Conservation (phyloP, 2,329 filamentous ascomycete genomes). For the Stenocarpella maydis region DNA sequence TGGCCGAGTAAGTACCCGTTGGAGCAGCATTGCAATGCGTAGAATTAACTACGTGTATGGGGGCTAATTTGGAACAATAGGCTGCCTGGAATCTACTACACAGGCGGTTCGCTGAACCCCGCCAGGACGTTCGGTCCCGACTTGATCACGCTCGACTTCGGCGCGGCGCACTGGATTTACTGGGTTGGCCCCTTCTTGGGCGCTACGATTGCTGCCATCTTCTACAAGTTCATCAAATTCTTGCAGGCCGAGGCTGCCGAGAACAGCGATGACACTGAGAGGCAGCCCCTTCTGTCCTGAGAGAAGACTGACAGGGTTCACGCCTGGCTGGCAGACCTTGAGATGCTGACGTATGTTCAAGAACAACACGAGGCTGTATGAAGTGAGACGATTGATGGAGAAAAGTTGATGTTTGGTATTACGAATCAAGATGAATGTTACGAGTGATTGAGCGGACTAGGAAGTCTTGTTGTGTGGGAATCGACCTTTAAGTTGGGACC, state of each 20-base stretch:
- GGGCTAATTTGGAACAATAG: background rate
- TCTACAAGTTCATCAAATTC: constrained; percentile 57
- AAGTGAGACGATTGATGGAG: background rate
- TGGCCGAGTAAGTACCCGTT: constrained; percentile 20
- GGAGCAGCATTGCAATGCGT: background rate
- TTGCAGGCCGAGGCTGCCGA: constrained; percentile 45
- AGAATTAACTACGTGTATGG: background rate
- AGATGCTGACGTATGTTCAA: background rate
- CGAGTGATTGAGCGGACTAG: background rate
- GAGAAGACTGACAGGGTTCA: background rate
- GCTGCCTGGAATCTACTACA: constrained; percentile 50
- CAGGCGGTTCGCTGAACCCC: constrained; percentile 56
- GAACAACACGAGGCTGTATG: background rate
- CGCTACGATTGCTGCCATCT: constrained; percentile 36
- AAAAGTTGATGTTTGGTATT: background rate
- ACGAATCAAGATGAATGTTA: background rate
- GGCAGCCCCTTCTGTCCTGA: constrained; percentile 29
- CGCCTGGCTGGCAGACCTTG: background rate
- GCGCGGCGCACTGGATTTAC: constrained; percentile 58
- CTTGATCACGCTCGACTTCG: constrained; percentile 49
- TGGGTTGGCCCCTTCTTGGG: constrained; percentile 57
- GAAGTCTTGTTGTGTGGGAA: background rate
- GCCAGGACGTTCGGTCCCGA: constrained; percentile 57
- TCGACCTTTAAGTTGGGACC: too few species aligned
- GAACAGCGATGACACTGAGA: constrained; percentile 23